Evolutionary conservation across 306 rosid species (phyloP).

Genomic region (Crotalaria pallida): DNA sequence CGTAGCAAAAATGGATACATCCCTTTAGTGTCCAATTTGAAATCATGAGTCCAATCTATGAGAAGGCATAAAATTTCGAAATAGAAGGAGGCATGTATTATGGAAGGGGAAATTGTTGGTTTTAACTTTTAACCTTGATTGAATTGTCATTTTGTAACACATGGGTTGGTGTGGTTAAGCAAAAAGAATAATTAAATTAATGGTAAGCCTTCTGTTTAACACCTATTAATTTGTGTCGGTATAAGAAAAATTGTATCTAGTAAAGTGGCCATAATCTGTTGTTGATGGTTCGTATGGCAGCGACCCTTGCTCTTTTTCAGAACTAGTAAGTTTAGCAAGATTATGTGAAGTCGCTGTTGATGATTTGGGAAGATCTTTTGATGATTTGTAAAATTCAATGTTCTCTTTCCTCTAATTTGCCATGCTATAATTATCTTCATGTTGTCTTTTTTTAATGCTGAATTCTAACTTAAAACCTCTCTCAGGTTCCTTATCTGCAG

Average conservation of each 20-base stretch:
- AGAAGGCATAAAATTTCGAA: not conserved
- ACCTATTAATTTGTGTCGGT: not conserved
- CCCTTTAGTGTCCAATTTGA: not conserved
- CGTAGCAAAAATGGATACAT: not conserved
- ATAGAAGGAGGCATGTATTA: not conserved
- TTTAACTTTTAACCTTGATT: not conserved
- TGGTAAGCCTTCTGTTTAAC: not conserved
- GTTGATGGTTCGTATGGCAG: not conserved
- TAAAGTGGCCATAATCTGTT: not conserved
- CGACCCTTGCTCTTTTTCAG: conserved; percentile 1
- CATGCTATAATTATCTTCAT: not conserved
- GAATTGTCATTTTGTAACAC: not conserved
- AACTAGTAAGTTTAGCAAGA: not conserved
- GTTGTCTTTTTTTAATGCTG: not conserved
- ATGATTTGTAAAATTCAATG: not conserved
- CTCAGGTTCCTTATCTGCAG: conserved; percentile 92
- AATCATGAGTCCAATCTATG: not conserved
- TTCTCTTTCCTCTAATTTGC: not conserved
- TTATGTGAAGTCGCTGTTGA: not conserved
- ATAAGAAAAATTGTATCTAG: not conserved
- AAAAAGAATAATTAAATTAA: not conserved
- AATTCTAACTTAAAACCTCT: conserved; percentile 3
- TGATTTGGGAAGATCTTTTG: not conserved
- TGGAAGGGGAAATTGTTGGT: not conserved
- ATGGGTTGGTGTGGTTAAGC: not conserved